These are phyloP conservation scores for Lactarius hengduanensis DNA, from an alignment of 768 basidiomycete genomes.

Conservation along the genomic window DNA sequence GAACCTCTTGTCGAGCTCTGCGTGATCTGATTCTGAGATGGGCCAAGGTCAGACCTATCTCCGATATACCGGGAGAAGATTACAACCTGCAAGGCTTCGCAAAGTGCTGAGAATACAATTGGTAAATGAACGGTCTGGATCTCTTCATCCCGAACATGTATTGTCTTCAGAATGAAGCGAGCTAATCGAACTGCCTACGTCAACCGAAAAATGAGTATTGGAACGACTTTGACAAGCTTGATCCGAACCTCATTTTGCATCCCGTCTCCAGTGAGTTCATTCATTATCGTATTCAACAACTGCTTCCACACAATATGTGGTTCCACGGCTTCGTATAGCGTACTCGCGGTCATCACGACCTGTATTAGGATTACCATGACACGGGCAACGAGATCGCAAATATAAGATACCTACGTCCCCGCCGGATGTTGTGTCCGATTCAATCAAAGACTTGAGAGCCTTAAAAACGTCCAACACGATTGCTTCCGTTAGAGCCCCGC, in stretches of 20 bases:
- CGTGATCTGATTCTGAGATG: slow-evolving; percentile 13
- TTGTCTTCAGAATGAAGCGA: slow-evolving; percentile 67
- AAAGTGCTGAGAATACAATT: slow-evolving; percentile 64
- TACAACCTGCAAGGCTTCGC: slow-evolving; percentile 62
- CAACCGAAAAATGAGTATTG: slow-evolving; percentile 15
- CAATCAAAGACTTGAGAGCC: slow-evolving; percentile 58
- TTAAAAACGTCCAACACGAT: slow-evolving; percentile 79
- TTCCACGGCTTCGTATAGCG: slow-evolving; percentile 90
- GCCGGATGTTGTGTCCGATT: slow-evolving; percentile 49
- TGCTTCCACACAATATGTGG: slow-evolving; percentile 86
- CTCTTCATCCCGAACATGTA: slow-evolving; percentile 85
- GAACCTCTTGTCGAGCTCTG: slow-evolving; percentile 5
- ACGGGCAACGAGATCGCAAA: neutral
- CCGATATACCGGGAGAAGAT: slow-evolving; percentile 23
- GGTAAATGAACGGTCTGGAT: slow-evolving; percentile 79
- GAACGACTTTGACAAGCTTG: neutral
- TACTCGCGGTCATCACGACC: slow-evolving; percentile 71
- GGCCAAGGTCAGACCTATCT: neutral
- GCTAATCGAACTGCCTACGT: slow-evolving; percentile 64
- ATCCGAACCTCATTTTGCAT: slow-evolving; percentile 47
- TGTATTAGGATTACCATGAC: slow-evolving; percentile 43
- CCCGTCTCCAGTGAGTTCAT: slow-evolving; percentile 50
- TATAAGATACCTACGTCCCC: slow-evolving; percentile 54
- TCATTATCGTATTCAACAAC: slow-evolving; percentile 56
- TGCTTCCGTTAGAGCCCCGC: slow-evolving; percentile 71